phyloP scores from a whole-genome alignment of 164 flowering plant genomes.

The Stephania cephalantha region DNA sequence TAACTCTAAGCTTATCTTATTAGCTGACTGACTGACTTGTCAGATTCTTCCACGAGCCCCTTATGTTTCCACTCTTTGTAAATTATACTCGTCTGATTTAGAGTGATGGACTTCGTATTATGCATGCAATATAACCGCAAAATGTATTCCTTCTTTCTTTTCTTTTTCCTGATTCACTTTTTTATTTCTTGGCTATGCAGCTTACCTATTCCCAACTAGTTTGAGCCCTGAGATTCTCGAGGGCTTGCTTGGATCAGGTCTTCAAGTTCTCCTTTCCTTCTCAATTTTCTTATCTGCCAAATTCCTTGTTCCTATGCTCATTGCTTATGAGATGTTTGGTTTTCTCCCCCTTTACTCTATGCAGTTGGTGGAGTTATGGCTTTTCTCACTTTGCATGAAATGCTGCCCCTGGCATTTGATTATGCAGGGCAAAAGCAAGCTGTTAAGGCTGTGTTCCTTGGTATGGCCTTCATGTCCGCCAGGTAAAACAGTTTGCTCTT shows the following conservation, averaged over 20 bases:
- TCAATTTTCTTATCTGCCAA: not conserved
- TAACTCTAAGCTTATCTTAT: too few relatives aligned
- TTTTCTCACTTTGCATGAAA: slow-evolving; percentile 92
- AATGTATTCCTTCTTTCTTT: not conserved
- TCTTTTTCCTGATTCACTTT: not conserved
- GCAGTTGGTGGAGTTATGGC: slow-evolving; percentile 99
- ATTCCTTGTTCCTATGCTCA: not conserved
- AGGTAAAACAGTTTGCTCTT: slow-evolving; percentile 42
- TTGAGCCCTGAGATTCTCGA: slow-evolving; percentile 87
- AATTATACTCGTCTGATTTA: not conserved
- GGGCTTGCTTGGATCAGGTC: slow-evolving; percentile 91
- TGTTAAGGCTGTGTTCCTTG: slow-evolving; percentile 86
- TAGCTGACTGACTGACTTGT: too few relatives aligned
- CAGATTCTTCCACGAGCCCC: not conserved
- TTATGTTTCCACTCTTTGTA: not conserved
- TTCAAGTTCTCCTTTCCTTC: not conserved
- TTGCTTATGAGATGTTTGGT: not conserved
- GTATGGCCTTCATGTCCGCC: slow-evolving; percentile 99
- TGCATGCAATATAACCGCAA: not conserved
- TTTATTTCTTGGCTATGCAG: slow-evolving; percentile 30
- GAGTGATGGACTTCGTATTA: not conserved
- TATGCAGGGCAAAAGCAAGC: slow-evolving; percentile 97
- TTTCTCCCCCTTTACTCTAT: slow-evolving; percentile 2
- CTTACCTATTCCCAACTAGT: slow-evolving; percentile 88
- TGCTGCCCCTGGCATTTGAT: slow-evolving; percentile 95